Evolutionary conservation across 805 yeast species (phyloP).

Genomic region (Wickerhamomyces xylosicus): DNA sequence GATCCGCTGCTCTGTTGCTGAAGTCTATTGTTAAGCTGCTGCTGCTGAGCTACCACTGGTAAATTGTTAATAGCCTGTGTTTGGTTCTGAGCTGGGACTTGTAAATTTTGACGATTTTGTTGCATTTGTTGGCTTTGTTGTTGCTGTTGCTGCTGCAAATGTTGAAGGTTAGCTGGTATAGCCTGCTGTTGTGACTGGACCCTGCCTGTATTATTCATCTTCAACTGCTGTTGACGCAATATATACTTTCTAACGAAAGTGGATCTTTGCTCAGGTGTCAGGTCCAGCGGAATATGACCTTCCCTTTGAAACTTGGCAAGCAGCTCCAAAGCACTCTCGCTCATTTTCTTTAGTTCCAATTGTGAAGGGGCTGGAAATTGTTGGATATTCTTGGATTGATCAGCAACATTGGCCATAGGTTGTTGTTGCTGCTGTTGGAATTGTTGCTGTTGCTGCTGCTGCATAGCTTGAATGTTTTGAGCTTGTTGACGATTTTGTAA

Average conservation of each 20-base stretch:
- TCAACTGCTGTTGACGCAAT: conserved; percentile 16
- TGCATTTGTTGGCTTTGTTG: conserved; percentile 9
- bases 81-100: conserved; percentile 3
- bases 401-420: not conserved
- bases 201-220: conserved; percentile 5
- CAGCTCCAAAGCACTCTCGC: conserved; percentile 16
- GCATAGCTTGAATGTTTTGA: conserved; percentile 12
- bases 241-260: conserved; percentile 15
- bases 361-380: conserved; percentile 8
- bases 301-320: conserved; percentile 16
- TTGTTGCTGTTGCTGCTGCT: conserved; percentile 23
- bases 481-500: no score
- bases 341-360: conserved; percentile 12
- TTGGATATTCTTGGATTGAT: not conserved
- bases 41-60: conserved; percentile 10
- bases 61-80: not conserved
- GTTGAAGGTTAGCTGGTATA: conserved; percentile 1
- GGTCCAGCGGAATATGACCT: conserved; percentile 12
- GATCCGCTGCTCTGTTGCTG: not conserved
- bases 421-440: conserved; percentile 12
- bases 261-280: conserved; percentile 17
- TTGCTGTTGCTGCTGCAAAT: conserved; percentile 4
- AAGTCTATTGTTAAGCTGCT: conserved; percentile 5
- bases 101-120: conserved; percentile 6
- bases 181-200: not conserved